Evolutionary conservation across 2,329 filamentous ascomycete species (phyloP).

Genomic region (Sphaerulina populicola): DNA sequence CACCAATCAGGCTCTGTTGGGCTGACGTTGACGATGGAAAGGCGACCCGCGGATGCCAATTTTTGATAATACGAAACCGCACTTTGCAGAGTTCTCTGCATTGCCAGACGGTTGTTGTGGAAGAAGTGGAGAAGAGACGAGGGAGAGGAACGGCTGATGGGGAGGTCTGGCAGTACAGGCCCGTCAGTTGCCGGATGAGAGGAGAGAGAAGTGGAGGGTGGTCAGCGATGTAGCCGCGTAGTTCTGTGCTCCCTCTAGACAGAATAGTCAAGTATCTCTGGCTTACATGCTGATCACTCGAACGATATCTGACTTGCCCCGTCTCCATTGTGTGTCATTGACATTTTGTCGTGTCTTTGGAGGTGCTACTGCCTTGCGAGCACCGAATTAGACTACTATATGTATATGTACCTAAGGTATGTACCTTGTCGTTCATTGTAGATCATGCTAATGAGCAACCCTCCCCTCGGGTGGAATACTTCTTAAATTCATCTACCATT

Average conservation of each 20-base stretch:
- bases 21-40: background rate
- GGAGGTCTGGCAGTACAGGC: constrained; percentile 3
- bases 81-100: constrained; percentile 9
- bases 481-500: too few relatives aligned
- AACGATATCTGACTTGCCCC: background rate
- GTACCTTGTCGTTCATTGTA: too few relatives aligned
- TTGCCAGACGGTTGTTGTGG: constrained; percentile 1
- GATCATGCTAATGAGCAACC: too few relatives aligned
- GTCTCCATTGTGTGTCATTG: background rate
- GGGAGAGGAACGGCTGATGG: background rate
- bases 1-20: background rate
- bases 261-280: constrained; percentile 2
- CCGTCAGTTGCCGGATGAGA: background rate
- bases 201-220: background rate
- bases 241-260: background rate
- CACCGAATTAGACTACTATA: too few relatives aligned
- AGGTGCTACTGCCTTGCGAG: too few relatives aligned
- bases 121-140: background rate
- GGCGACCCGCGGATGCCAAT: constrained; percentile 10
- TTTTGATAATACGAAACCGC: constrained; percentile 8
- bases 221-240: background rate
- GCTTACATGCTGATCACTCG: constrained; percentile 5
- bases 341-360: too few relatives aligned
- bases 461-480: too few relatives aligned
- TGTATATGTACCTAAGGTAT: too few relatives aligned